phyloP scores from a whole-genome alignment of 1,284 basidiomycete genomes.

The Mycosarcoma mackinlayi region DNA sequence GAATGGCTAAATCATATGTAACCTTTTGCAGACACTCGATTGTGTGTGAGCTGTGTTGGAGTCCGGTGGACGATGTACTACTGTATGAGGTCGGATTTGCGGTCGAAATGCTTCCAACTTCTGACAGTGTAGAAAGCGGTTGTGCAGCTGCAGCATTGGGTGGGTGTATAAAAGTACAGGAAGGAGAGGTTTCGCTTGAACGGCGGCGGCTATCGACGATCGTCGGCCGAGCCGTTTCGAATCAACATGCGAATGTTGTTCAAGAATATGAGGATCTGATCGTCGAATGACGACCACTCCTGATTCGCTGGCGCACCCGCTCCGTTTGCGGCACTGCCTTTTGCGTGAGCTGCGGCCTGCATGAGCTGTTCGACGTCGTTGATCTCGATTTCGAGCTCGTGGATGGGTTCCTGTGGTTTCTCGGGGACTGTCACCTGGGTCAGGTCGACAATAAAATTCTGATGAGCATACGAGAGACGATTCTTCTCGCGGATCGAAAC shows the following conservation, averaged over 20 bases:
- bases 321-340: slow-evolving; percentile 11
- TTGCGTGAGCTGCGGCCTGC: slow-evolving; percentile 63
- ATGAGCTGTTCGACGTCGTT: slow-evolving; percentile 71
- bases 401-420: slow-evolving; percentile 63
- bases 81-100: no score
- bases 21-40: no score
- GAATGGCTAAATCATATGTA: no score
- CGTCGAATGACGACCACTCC: slow-evolving; percentile 63
- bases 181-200: background rate
- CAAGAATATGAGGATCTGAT: slow-evolving; percentile 60
- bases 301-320: slow-evolving; percentile 19
- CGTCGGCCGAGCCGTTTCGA: slow-evolving; percentile 32
- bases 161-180: background rate
- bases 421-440: slow-evolving; percentile 80
- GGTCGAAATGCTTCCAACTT: no score
- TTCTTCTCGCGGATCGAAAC: slow-evolving; percentile 79
- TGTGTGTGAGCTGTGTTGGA: no score
- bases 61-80: no score
- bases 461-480: slow-evolving; percentile 89
- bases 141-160: no score
- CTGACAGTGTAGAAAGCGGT: no score
- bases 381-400: slow-evolving; percentile 75
- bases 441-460: slow-evolving; percentile 90
- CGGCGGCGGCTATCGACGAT: slow-evolving; percentile 14
- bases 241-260: slow-evolving; percentile 66